Percentiles rank a stretch among this genome's conserved stretches.
These are phyloP conservation scores for Exsudoporus floridanus DNA, from an alignment of 1,284 basidiomycete species.

Conservation along the genomic window DNA sequence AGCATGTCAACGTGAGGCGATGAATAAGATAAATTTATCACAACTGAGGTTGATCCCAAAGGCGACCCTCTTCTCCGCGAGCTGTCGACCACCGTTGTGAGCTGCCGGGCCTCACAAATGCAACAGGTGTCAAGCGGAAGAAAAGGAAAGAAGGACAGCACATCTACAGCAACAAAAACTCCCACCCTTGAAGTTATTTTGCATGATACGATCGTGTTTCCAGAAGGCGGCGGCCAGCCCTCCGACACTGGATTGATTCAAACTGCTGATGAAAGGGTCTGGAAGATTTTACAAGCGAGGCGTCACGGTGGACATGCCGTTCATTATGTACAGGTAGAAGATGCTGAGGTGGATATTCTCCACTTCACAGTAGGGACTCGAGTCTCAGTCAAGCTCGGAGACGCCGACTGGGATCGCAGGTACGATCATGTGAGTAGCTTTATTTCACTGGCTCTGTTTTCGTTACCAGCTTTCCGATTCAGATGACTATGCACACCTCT, in stretches of 20 bases:
- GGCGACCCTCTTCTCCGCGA: constrained; percentile 65
- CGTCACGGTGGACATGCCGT: constrained; percentile 75
- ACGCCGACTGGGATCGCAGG: constrained; percentile 67
- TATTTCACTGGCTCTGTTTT: not conserved
- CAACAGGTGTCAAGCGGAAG: constrained; percentile 42
- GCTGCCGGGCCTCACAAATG: constrained; percentile 45
- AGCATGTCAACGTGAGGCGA: constrained; percentile 64
- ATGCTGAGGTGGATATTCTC: constrained; percentile 43
- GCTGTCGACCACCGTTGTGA: constrained; percentile 55
- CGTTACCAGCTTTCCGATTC: constrained; percentile 1
- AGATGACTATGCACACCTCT: constrained; percentile 84
- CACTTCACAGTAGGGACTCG: constrained; percentile 51
- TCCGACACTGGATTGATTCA: constrained; percentile 71
- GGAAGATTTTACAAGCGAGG: constrained; percentile 70
- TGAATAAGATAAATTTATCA: constrained; percentile 10
- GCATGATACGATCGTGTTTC: constrained; percentile 85
- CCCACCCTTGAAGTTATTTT: constrained; percentile 65
- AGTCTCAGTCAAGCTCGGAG: constrained; percentile 57
- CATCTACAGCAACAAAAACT: constrained; percentile 44
- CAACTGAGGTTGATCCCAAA: constrained; percentile 30
- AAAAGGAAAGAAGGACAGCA: constrained; percentile 43
- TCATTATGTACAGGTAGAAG: constrained; percentile 64
- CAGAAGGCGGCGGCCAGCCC: constrained; percentile 87
- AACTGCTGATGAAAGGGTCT: constrained; percentile 43
- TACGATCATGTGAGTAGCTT: constrained; percentile 68